These are phyloP conservation scores for Mesostigma viride DNA, from an alignment of 139 green algal genomes.

Conservation along the genomic window DNA sequence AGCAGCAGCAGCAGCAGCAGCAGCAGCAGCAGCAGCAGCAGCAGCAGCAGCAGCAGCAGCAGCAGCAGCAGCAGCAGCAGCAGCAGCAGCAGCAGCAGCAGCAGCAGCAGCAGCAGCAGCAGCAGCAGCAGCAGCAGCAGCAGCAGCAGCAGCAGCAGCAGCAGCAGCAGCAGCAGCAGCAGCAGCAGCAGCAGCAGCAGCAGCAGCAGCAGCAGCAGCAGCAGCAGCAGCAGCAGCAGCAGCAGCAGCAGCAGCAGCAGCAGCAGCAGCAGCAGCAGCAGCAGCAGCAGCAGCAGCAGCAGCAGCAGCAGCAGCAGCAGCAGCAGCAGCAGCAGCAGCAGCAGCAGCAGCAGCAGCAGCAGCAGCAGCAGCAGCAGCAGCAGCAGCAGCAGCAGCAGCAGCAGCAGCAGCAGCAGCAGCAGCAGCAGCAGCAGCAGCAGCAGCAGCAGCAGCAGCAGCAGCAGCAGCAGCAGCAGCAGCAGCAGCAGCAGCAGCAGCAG, in stretches of 20 bases:
- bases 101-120: constrained; percentile 11
- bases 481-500: constrained; percentile 11
- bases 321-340: constrained; percentile 11
- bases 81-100: constrained; percentile 11
- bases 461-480: constrained; percentile 11
- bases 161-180: constrained; percentile 11
- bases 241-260: constrained; percentile 11
- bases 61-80: constrained; percentile 11
- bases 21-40: constrained; percentile 11
- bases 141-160: constrained; percentile 11
- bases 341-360: constrained; percentile 11
- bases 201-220: constrained; percentile 11
- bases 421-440: constrained; percentile 11
- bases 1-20: constrained; percentile 11
- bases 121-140: constrained; percentile 11
- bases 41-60: constrained; percentile 11
- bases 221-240: constrained; percentile 11
- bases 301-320: constrained; percentile 11
- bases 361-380: constrained; percentile 11
- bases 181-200: constrained; percentile 11
- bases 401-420: constrained; percentile 11
- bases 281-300: constrained; percentile 11
- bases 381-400: constrained; percentile 11
- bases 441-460: constrained; percentile 11
- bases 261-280: constrained; percentile 11